Evolutionary conservation across 1,284 basidiomycete genomes (phyloP).

Genomic region (Heliocybe sulcata): DNA sequence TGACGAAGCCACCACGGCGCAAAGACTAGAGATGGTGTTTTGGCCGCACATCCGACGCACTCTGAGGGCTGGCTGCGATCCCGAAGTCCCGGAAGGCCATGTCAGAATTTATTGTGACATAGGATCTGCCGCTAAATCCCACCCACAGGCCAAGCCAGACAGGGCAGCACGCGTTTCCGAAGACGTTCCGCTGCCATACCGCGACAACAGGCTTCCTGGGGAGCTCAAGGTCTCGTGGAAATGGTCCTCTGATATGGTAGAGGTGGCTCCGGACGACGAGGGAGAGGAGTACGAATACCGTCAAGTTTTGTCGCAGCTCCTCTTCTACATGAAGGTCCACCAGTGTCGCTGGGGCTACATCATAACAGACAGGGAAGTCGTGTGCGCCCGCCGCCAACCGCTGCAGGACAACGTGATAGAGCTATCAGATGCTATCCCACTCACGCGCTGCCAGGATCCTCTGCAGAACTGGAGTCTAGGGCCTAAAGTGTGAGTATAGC

Average conservation of each 20-base stretch:
- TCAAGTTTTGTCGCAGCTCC: neutral
- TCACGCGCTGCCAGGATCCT: neutral
- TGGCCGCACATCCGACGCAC: neutral
- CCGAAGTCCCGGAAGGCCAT: neutral
- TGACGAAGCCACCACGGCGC: neutral
- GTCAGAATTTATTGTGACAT: neutral
- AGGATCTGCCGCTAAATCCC: neutral
- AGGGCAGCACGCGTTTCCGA: neutral
- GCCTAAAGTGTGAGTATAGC: neutral
- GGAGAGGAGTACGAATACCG: neutral
- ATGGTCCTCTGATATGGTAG: neutral
- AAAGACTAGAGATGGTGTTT: neutral
- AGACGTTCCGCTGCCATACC: neutral
- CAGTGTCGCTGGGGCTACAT: neutral
- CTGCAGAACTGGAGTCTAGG: neutral
- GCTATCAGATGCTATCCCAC: neutral
- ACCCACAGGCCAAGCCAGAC: neutral
- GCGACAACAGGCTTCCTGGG: neutral
- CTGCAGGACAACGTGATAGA: neutral
- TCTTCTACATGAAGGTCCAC: neutral
- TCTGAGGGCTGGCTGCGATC: neutral
- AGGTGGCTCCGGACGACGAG: too few species aligned
- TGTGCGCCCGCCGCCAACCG: neutral
- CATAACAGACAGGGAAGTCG: neutral
- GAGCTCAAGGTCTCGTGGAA: neutral